Base-by-base conservation (phyloP, 192 early-diverging fungal genomes). In the Phlyctochytrium planicorne region DNA sequence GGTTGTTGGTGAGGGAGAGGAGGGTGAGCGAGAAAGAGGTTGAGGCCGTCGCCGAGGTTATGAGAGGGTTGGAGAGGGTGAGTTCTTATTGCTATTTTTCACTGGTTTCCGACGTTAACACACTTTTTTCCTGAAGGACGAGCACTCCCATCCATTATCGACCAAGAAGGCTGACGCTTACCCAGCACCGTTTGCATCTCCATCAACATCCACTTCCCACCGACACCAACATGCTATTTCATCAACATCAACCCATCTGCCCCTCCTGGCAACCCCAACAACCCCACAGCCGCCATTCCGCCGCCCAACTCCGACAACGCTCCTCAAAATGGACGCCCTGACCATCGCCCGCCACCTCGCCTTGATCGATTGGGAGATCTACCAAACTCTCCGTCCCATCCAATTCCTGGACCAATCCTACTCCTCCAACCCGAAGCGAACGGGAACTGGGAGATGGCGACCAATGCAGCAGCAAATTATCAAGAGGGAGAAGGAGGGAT, bases 301-400 rank as follows among this genome's bases (percentile, higher is more conserved):
- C 40, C 40, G 40, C 40, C 40, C 10, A n/a, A n/a, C n/a, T 47
- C 10, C 40, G 20, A 30, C 33, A 0, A 12, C 23, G 16, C 59
- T 68, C 32, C 34, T 68, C 17, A 23, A 52, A 37, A 27, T 47
- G 3, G 56, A 34, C 31, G 32, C 59, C 12, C 23, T 30, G 4
- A 4, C 20, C n/a, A 68, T 68, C 37, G 67, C 67, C 23, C 32
- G 59, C 12, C 67, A 68, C 23, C 59, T 68, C 1, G 34, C 56
- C 16, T 2, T 34, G 34, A 68, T 68, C 30, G 67, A 68, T 31
- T 33, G 23, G 16, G 59, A 68, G 12, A 59, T 68, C 36, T 68
- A 68, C 37, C n/a, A 30, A 4, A 16, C 17, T 2, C 47, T 68
- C 24, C 6, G 20, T 6, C 40, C 40, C 10, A 14, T 6, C 10